Evolutionary conservation across 1,284 basidiomycete species (phyloP).

Genomic region (Afroboletus lepidellus): DNA sequence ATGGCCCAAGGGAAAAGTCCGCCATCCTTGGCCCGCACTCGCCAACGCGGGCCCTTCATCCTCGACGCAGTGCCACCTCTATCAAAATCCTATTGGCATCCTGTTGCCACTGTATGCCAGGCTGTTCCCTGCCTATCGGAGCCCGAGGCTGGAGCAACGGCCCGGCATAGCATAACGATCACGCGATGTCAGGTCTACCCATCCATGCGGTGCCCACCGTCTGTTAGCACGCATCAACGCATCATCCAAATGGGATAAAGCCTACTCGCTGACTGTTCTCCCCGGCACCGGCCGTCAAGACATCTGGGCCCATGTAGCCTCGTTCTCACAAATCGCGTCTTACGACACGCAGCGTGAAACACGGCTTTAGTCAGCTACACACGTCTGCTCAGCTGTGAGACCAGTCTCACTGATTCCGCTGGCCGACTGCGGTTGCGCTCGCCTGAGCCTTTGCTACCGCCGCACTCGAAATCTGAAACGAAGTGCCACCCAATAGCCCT

Average conservation of each 20-base stretch:
- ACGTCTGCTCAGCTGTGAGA: too few relatives aligned
- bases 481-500: not conserved
- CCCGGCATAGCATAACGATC: not conserved
- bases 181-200: not conserved
- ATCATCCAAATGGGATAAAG: not conserved
- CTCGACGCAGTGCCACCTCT: too few relatives aligned
- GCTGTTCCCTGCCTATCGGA: too few relatives aligned
- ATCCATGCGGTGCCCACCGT: too few relatives aligned
- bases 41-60: not conserved
- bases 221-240: too few relatives aligned
- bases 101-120: too few relatives aligned
- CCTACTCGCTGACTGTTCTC: not conserved
- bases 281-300: not conserved
- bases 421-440: not conserved
- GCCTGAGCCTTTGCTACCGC: not conserved
- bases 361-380: not conserved
- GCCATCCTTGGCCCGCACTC: too few relatives aligned
- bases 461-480: not conserved
- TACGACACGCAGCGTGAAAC: conserved; percentile 12
- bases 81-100: too few relatives aligned
- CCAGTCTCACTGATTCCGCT: not conserved
- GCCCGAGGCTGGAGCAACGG: not conserved
- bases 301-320: not conserved
- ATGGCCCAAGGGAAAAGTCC: not conserved
- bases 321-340: conserved; percentile 4